phyloP scores from a whole-genome alignment of 2,329 filamentous ascomycete species.

The Cercospora beticola region DNA sequence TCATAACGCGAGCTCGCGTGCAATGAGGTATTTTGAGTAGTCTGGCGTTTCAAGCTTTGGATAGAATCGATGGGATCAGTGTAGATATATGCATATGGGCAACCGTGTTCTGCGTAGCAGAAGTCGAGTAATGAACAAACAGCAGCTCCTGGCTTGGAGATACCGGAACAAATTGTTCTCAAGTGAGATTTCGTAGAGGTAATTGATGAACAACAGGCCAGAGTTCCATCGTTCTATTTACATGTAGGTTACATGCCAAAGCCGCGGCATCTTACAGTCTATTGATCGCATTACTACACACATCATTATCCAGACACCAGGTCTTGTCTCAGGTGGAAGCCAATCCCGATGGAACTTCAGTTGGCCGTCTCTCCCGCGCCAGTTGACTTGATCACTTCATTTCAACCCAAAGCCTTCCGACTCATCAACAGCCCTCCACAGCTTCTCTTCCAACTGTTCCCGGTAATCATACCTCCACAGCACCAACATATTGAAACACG shows the following conservation, averaged over 20 bases:
- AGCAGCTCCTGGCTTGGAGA: neutral
- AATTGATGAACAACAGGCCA: neutral
- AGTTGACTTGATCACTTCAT: constrained; percentile 40
- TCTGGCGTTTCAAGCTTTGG: neutral
- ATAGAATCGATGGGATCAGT: neutral
- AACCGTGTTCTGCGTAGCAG: neutral
- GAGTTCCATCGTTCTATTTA: neutral
- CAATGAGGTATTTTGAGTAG: neutral
- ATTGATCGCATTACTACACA: neutral
- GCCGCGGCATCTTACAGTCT: neutral
- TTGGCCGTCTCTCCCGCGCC: neutral
- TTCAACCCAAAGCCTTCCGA: constrained; percentile 92
- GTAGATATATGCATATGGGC: neutral
- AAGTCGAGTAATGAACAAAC: neutral
- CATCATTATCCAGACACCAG: neutral
- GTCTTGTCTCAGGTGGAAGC: neutral
- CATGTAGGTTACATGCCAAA: neutral
- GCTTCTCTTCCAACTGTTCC: constrained; percentile 65
- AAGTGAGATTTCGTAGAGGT: neutral
- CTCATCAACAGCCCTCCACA: constrained; percentile 85
- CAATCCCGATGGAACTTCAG: neutral
- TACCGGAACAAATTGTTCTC: neutral
- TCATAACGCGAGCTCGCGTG: neutral
- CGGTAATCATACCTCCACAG: constrained; percentile 70
- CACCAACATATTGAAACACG: constrained; percentile 84